Evolutionary conservation across 176 grass and related monocot species (phyloP).

Genomic region (Neostapfia colusana): DNA sequence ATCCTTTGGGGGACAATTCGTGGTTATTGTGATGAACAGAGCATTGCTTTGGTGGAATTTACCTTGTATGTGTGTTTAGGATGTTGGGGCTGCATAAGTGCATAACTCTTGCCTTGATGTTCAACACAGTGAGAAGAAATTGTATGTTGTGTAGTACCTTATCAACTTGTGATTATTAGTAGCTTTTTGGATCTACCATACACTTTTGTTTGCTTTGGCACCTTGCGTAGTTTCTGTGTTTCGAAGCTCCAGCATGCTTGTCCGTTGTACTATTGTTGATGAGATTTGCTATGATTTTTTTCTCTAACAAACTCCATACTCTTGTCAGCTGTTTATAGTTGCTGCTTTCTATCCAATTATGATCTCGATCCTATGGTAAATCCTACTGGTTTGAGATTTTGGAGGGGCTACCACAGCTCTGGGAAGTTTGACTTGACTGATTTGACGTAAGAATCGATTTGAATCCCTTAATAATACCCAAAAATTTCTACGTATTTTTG

Average conservation of each 20-base stretch:
- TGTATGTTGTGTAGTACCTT: not conserved
- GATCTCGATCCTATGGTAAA: constrained; percentile 40
- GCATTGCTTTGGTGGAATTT: not conserved
- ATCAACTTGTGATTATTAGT: not conserved
- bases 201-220: not conserved
- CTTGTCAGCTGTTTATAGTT: constrained; percentile 44
- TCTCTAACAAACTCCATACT: constrained; percentile 20
- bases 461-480: not conserved
- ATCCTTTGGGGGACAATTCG: not conserved
- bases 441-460: constrained; percentile 81
- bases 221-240: not conserved
- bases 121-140: not conserved
- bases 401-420: constrained; percentile 50
- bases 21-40: not conserved
- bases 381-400: constrained; percentile 35
- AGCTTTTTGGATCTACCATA: not conserved
- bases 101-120: not conserved
- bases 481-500: constrained; percentile 21
- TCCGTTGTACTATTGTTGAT: not conserved
- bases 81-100: not conserved
- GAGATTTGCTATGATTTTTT: not conserved
- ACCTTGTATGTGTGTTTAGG: not conserved
- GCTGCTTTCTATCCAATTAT: constrained; percentile 39
- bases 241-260: not conserved
- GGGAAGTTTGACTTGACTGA: constrained; percentile 89